phyloP scores from a whole-genome alignment of 441 rosid genomes.

The Gossypium gossypioides region DNA sequence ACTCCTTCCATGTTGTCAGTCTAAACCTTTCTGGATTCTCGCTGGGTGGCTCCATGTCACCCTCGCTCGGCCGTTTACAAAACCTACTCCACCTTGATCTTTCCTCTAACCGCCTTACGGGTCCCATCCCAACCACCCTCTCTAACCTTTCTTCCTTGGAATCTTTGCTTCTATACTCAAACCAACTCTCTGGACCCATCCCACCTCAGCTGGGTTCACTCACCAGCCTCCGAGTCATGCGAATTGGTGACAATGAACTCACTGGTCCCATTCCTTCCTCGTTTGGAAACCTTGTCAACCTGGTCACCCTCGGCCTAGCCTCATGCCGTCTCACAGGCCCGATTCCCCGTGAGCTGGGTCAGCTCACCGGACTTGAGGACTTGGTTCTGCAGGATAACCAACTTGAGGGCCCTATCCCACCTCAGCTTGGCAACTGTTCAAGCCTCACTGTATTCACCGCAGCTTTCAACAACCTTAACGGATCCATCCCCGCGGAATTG shows the following conservation, averaged over 20 bases:
- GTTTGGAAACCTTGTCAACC: constrained; percentile 36
- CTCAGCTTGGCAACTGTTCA: constrained; percentile 64
- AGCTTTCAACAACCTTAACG: constrained; percentile 52
- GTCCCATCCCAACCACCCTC: constrained; percentile 72
- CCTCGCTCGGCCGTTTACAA: constrained; percentile 42
- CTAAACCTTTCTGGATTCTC: constrained; percentile 59
- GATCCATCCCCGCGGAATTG: constrained; percentile 58
- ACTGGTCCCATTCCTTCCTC: constrained; percentile 54
- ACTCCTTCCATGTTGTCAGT: constrained; percentile 31
- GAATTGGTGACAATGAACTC: constrained; percentile 71
- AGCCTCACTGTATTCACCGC: constrained; percentile 42
- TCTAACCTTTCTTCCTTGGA: constrained; percentile 62
- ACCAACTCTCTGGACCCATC: constrained; percentile 67
- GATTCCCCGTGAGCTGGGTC: constrained; percentile 57
- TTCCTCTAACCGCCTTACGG: constrained; percentile 59
- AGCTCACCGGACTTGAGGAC: constrained; percentile 25
- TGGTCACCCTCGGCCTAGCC: constrained; percentile 56
- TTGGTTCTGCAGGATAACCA: constrained; percentile 53
- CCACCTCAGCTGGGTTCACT: constrained; percentile 61
- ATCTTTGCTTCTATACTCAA: constrained; percentile 63
- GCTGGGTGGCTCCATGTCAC: constrained; percentile 52
- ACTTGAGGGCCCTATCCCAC: constrained; percentile 54
- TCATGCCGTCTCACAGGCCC: constrained; percentile 61
- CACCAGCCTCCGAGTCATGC: constrained; percentile 39
- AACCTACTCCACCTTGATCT: constrained; percentile 83